phyloP scores from a whole-genome alignment of 176 grass and related monocot genomes.

The Triticum turgidum region DNA sequence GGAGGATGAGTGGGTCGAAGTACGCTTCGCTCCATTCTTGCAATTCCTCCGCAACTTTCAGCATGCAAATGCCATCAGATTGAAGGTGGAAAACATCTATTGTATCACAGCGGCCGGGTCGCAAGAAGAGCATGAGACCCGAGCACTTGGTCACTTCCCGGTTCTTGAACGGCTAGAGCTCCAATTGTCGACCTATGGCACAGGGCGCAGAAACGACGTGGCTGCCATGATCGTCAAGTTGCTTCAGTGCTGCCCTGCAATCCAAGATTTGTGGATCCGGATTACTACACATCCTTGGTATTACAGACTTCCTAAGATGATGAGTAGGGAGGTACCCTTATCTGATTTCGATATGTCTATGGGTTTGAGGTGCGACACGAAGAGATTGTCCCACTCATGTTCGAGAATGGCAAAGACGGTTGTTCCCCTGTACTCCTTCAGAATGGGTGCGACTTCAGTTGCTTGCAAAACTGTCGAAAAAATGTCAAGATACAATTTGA shows the following conservation, averaged over 20 bases:
- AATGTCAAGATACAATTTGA: not conserved
- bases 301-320: not conserved
- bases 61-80: too few relatives aligned
- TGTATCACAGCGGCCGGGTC: too few relatives aligned
- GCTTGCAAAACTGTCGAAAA: not conserved
- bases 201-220: not conserved
- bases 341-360: not conserved
- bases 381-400: not conserved
- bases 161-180: too few relatives aligned
- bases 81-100: too few relatives aligned
- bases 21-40: too few relatives aligned
- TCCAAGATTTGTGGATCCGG: not conserved
- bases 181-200: too few relatives aligned
- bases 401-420: not conserved
- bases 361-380: not conserved
- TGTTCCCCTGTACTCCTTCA: not conserved
- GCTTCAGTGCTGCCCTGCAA: not conserved
- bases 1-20: too few relatives aligned
- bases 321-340: not conserved
- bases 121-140: too few relatives aligned
- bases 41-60: too few relatives aligned
- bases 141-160: too few relatives aligned
- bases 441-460: not conserved
- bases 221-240: not conserved
- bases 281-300: not conserved